phyloP scores from a whole-genome alignment of 139 green algal species.

The Chlamydomonas schloesseri region DNA sequence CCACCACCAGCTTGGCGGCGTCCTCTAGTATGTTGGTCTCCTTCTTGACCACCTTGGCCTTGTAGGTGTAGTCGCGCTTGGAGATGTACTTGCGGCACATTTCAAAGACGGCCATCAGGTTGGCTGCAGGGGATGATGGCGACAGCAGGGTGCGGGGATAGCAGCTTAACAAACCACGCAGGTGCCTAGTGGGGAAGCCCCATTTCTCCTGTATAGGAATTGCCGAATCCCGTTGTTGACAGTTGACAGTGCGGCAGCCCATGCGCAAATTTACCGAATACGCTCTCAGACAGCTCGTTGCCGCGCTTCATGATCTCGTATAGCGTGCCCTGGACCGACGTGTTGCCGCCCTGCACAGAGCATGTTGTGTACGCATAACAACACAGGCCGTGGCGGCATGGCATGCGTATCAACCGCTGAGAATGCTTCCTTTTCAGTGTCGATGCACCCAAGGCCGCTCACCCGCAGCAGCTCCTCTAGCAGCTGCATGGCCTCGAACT shows the following conservation, averaged over 20 bases:
- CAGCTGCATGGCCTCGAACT: constrained; percentile 51
- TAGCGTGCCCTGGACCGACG: constrained; percentile 14
- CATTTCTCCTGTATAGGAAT: too few species aligned
- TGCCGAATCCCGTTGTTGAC: too few species aligned
- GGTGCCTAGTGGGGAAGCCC: too few species aligned
- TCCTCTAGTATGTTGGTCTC: background rate
- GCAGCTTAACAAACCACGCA: too few species aligned
- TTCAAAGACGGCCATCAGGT: constrained; percentile 24
- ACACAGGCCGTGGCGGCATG: too few species aligned
- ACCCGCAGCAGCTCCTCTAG: constrained; percentile 43
- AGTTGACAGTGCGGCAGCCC: too few species aligned
- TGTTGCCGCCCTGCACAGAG: constrained; percentile 39
- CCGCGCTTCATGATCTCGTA: constrained; percentile 31
- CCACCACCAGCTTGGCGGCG: too few species aligned
- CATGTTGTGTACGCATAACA: too few species aligned
- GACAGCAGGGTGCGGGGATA: too few species aligned
- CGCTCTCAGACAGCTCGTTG: background rate
- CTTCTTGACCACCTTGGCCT: constrained; percentile 9
- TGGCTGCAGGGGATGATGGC: background rate
- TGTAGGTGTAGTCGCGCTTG: background rate
- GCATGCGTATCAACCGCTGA: too few species aligned
- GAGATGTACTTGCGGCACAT: constrained; percentile 36
- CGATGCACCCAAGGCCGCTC: too few species aligned
- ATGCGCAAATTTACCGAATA: constrained; percentile 28
- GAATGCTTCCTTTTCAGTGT: too few species aligned